A percentile compares a stretch with the other conserved stretches of the same genome.
phyloP scores from a whole-genome alignment of 306 rosid species.

The Abrus pulchellus region DNA sequence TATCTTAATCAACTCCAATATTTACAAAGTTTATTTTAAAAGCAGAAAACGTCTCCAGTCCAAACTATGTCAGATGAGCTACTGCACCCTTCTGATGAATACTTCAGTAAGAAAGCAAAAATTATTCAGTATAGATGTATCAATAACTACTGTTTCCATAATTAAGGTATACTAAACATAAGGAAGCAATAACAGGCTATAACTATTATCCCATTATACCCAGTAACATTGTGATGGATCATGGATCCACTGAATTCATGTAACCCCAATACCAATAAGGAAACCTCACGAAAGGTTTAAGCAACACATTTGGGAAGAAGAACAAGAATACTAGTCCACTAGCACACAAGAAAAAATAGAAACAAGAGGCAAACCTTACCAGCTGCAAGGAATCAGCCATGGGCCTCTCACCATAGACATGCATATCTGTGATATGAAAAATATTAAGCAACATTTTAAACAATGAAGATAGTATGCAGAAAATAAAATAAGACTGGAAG shows the following conservation, averaged over 20 bases:
- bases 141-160: not conserved
- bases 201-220: not conserved
- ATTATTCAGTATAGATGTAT: not conserved
- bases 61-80: constrained; percentile 8
- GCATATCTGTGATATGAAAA: constrained; percentile 57
- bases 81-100: constrained; percentile 24
- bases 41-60: constrained; percentile 32
- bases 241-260: constrained; percentile 15
- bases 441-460: constrained; percentile 32
- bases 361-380: constrained; percentile 67
- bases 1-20: constrained; percentile 26
- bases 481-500: not conserved
- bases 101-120: not conserved
- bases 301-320: constrained; percentile 34
- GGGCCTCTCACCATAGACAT: constrained; percentile 59
- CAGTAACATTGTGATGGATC: constrained; percentile 13
- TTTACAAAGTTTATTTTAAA: constrained; percentile 29
- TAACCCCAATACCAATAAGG: not conserved
- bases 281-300: not conserved
- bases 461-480: not conserved
- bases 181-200: constrained; percentile 32
- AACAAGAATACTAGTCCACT: constrained; percentile 29
- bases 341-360: not conserved
- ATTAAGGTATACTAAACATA: constrained; percentile 24
- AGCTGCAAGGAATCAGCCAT: constrained; percentile 79